phyloP scores from a whole-genome alignment of 108 stramenopile genomes.

The Nitzschia sp. region DNA sequence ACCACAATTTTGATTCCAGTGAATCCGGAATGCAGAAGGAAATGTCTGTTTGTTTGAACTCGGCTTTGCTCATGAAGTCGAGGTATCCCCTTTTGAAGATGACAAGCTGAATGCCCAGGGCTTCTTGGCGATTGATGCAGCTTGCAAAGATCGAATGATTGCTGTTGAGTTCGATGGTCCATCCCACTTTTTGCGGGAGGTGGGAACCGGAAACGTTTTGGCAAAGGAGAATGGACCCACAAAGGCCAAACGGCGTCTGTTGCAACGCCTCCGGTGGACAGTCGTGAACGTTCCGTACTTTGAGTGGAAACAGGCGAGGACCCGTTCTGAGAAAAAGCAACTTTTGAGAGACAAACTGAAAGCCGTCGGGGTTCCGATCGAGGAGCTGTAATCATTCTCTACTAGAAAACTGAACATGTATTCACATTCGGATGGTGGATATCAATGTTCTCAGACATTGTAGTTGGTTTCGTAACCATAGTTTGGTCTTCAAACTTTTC shows the following conservation, averaged over 20 bases:
- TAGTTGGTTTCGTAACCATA: too few species aligned
- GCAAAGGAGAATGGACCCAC: constrained; percentile 16
- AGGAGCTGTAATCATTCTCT: too few species aligned
- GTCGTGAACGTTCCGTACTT: constrained; percentile 17
- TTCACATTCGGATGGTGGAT: too few species aligned
- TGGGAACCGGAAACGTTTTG: background rate
- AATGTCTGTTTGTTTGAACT: background rate
- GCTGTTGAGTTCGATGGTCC: constrained; percentile 28
- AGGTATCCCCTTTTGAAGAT: background rate
- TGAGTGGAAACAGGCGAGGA: background rate
- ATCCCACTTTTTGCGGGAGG: background rate
- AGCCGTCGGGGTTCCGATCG: too few species aligned
- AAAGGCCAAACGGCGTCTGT: constrained; percentile 18
- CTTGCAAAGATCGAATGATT: background rate
- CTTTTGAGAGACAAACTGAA: background rate
- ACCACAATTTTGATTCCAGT: too few species aligned
- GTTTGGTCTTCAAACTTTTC: too few species aligned
- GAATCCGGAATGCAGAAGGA: background rate
- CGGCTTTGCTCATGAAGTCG: background rate
- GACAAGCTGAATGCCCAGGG: background rate
- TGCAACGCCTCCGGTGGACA: constrained; percentile 7
- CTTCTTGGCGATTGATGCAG: constrained; percentile 18
- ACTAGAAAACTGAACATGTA: too few species aligned
- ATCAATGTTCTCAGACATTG: too few species aligned
- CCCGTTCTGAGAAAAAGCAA: background rate